Base-by-base conservation (phyloP, 768 basidiomycete genomes). In the Russula vinacea region DNA sequence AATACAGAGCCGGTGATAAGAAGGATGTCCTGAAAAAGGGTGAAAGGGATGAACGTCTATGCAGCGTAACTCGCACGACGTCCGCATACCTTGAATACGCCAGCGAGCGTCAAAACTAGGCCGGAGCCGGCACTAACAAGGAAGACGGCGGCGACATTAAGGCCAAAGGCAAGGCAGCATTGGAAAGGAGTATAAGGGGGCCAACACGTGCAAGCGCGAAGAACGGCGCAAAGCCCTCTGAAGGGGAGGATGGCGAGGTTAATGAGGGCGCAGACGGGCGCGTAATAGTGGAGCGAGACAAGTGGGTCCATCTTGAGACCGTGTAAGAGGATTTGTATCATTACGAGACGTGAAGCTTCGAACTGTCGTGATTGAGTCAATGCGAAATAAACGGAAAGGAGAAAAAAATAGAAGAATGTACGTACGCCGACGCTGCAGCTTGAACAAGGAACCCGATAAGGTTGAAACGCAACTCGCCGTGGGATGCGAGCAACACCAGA, bases 231-330 rank as follows among this genome's bases (percentile, higher is more conserved):
- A 90, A 76, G 1, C 96, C 94, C 74, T 98, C 96, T 95, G 78
- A 98, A 92, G 8, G 94, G 94, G 22, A 98, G 76, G 67, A 96
- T 79, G 59, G 84, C 73, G 26, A 93, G 82, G 75, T 97, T 98
- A 78, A 98, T 90, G 65, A 79, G 74, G 0, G 96, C 94, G 74
- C 96, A 98, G 57, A 98, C 92, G 16, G 94, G 94, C 11, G 95
- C 94, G 73, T 94, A 97, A 78, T 96, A 98, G 78, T 98, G 92
- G 57, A 98, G 76, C 7, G 94, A 97, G 26, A 94, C 91, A 7
- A 98, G 83, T 0, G 96, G 96, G 72, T 97, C 94, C 95, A 98
- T 98, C 78, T 97, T 97, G 71, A 97, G 78, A 42, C 94, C 94
- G 72, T 97, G 93, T 0, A 98, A 80, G 45, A 98, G 85, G 58